phyloP scores from a whole-genome alignment of 345 rosid genomes.

The Ailanthus altissimus region DNA sequence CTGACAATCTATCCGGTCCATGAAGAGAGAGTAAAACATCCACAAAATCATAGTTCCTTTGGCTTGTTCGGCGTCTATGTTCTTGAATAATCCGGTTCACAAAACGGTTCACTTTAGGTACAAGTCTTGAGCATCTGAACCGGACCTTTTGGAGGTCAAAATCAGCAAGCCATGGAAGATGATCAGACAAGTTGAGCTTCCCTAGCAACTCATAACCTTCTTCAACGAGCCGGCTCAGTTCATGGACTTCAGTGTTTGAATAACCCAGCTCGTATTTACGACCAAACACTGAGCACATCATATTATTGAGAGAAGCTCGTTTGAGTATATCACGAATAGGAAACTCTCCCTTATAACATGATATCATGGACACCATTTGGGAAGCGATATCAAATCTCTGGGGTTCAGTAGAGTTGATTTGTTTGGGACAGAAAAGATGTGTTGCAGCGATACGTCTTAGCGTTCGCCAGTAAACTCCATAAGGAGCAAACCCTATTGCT shows the following conservation, averaged over 20 bases:
- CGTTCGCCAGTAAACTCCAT: constrained; percentile 54
- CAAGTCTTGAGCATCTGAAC: constrained; percentile 43
- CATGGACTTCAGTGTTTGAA: constrained; percentile 29
- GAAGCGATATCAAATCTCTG: constrained; percentile 38
- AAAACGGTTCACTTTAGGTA: constrained; percentile 49
- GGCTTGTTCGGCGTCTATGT: constrained; percentile 24
- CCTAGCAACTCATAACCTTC: constrained; percentile 58
- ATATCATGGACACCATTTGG: constrained; percentile 40
- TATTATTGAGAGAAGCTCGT: constrained; percentile 52
- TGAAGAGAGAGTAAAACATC: constrained; percentile 28
- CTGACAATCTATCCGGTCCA: constrained; percentile 25
- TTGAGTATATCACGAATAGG: constrained; percentile 37
- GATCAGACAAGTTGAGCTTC: constrained; percentile 54
- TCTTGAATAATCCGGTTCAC: constrained; percentile 46
- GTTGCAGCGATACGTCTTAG: constrained; percentile 48
- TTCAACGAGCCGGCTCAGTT: constrained; percentile 41
- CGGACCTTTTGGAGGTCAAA: constrained; percentile 48
- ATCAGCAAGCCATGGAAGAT: constrained; percentile 48
- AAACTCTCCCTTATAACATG: constrained; percentile 12
- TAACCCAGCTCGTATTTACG: constrained; percentile 30
- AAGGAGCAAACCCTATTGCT: constrained; percentile 62
- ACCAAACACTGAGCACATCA: constrained; percentile 61
- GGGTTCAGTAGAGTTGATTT: constrained; percentile 36
- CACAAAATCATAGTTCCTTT: constrained; percentile 40
- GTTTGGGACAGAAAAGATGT: constrained; percentile 53